phyloP scores from a whole-genome alignment of 768 basidiomycete genomes.

The Suillus variegatus region DNA sequence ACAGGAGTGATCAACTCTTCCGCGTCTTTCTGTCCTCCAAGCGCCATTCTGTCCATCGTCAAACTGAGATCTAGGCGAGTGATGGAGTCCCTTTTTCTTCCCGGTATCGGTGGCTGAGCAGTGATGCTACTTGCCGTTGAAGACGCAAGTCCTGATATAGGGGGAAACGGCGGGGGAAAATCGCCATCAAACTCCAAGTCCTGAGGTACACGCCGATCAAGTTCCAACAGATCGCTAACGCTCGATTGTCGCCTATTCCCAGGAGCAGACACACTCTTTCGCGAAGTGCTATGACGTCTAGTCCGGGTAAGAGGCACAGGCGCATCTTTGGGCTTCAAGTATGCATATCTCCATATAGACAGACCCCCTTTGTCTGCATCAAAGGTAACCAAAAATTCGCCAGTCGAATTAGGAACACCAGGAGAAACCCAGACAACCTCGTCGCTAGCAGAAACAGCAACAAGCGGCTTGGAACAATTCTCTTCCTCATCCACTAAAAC shows the following conservation, averaged over 20 bases:
- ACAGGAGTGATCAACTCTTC: conserved; percentile 42
- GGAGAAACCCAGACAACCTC: conserved; percentile 62
- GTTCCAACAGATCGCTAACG: conserved; percentile 33
- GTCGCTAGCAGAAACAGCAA: conserved; percentile 62
- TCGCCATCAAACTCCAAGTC: conserved; percentile 36
- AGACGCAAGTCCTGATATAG: conserved; percentile 47
- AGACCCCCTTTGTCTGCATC: conserved; percentile 53
- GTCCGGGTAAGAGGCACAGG: conserved; percentile 41
- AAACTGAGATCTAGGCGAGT: conserved; percentile 57
- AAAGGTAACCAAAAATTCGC: conserved; percentile 60
- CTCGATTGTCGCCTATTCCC: conserved; percentile 42
- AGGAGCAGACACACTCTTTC: conserved; percentile 39
- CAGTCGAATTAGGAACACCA: conserved; percentile 39
- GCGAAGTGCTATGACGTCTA: conserved; percentile 25
- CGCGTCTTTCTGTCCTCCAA: conserved; percentile 49
- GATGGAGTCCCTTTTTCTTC: conserved; percentile 41
- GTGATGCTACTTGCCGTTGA: conserved; percentile 57
- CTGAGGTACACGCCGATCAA: conserved; percentile 38
- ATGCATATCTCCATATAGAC: conserved; percentile 74
- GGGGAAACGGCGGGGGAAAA: conserved; percentile 27
- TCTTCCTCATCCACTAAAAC: conserved; percentile 57
- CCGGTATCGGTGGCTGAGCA: conserved; percentile 53
- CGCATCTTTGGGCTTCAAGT: conserved; percentile 59
- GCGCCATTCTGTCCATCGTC: conserved; percentile 69
- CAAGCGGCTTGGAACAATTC: conserved; percentile 49